Conservation (phyloP, 371 early-diverging fungal species). For the Catenaria anguillulae region DNA sequence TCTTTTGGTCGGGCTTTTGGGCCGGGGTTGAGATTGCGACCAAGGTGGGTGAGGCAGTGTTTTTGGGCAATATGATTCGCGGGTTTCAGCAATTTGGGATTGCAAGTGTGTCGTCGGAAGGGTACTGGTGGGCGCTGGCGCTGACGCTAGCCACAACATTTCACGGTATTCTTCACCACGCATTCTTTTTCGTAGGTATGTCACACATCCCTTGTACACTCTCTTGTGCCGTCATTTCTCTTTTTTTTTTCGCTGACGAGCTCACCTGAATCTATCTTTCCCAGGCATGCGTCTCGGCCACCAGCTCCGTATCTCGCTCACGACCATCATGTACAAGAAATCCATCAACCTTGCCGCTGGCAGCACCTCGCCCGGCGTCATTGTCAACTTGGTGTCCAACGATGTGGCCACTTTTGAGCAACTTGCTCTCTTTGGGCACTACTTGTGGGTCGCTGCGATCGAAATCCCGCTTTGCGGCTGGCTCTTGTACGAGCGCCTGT, state of each 20-base stretch:
- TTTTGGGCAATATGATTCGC: constrained; percentile 4
- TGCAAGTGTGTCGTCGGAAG: not conserved
- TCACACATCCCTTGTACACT: not conserved
- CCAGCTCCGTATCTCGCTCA: not conserved
- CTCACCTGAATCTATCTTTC: not conserved
- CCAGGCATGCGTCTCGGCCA: constrained; percentile 1
- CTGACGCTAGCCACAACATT: not conserved
- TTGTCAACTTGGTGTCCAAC: constrained; percentile 20
- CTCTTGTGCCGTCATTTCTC: not conserved
- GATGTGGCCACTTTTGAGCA: constrained; percentile 17
- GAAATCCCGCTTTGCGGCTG: constrained; percentile 13
- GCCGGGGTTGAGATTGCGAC: not conserved
- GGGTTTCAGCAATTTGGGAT: not conserved
- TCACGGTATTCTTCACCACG: not conserved
- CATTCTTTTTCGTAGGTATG: not conserved
- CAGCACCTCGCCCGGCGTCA: constrained; percentile 11
- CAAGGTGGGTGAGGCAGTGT: constrained; percentile 2
- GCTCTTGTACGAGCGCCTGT: constrained; percentile 13
- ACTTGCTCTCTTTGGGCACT: constrained; percentile 12
- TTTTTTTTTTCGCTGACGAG: not conserved
- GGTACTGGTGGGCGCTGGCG: not conserved
- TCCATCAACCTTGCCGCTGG: not conserved
- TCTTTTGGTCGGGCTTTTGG: not conserved
- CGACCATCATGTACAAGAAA: not conserved
- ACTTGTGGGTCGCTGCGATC: constrained; percentile 15